Evolutionary conservation across 345 rosid genomes (phyloP), one percentile per base, ranked within the genome.

Genomic region (Jatropha curcas): DNA sequence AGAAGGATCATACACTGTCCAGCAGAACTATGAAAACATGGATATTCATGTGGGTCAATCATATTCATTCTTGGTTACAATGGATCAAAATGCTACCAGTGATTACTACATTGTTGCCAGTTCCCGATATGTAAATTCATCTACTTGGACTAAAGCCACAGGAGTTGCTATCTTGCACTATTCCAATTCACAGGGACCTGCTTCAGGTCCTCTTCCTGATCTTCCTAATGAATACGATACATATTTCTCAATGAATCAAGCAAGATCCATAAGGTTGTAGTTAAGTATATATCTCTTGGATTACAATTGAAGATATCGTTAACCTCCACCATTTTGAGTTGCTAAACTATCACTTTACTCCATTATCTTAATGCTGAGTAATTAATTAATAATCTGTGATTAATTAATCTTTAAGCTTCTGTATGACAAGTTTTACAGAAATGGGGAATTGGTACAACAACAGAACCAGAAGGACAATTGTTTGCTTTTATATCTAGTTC

Each of bases 41-140:
- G 98, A 94, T 78, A 85, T 92, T 78, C 98, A 94, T 51, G 97
- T 92, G 74, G 97, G 98, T 72, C 98, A 94, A 74, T 94, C 98
- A 0, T 92, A 84, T 80, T 94, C 96, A 22, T 94, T 92, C 84
- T 82, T 94, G 81, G 96, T 94, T 61, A 86, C 97, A 24, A 89
- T 86, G 97, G 98, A 92, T 77, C 96, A 90, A 77, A 89, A 82
- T 80, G 92, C 94, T 71, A 88, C 84, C 81, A 83, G 80, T 34
- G 97, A 93, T 76, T 90, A 87, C 85, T 93, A 88, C 86, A 87
- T 94, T 72, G 89, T 92, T 74, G 97, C 97, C 63, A 86, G 94
- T 81, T 82, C 98, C 39, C 85, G 86, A 84, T 85, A 90, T 83
- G 73, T 80, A 33, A 86, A 81, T 70, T 83, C 91, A 25, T 78